phyloP scores from a whole-genome alignment of 192 early-diverging fungal species.

The Gamsiella multidivaricata region DNA sequence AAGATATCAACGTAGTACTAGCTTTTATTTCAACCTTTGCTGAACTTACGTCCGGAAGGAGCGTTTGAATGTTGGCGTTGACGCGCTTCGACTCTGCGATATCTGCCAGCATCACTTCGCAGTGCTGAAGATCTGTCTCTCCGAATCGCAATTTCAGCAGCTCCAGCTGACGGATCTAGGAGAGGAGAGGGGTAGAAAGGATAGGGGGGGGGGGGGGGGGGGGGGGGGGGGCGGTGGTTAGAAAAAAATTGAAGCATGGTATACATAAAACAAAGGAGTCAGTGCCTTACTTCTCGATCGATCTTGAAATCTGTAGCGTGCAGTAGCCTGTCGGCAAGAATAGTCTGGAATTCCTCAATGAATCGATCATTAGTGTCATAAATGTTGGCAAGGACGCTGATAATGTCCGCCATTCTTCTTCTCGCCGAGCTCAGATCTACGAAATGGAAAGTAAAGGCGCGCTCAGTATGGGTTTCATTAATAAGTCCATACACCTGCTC shows the following conservation, averaged over 20 bases:
- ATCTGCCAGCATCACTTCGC: conserved; percentile 88
- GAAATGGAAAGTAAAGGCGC: conserved; percentile 14
- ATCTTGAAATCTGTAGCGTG: conserved; percentile 58
- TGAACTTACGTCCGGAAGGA: conserved; percentile 24
- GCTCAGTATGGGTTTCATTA: background rate
- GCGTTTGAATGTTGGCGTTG: conserved; percentile 61
- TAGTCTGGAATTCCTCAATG: conserved; percentile 74
- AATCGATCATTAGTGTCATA: conserved; percentile 78
- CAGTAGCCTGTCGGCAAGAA: conserved; percentile 67
- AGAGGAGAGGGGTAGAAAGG: no score
- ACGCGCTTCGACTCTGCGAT: conserved; percentile 78
- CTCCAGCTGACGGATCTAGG: conserved; percentile 73
- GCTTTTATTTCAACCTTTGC: background rate
- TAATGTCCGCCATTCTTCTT: conserved; percentile 67
- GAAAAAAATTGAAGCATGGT: background rate
- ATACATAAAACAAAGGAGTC: background rate
- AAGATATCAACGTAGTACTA: background rate
- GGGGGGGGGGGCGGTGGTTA: no score
- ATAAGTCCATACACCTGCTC: no score
- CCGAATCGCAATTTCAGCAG: conserved; percentile 81
- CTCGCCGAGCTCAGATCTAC: conserved; percentile 43
- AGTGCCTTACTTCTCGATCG: conserved; percentile 61
- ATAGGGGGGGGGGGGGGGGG: no score
- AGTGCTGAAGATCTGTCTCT: conserved; percentile 66
- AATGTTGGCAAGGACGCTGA: conserved; percentile 73